Percentiles rank a stretch among this genome's conserved stretches.
phyloP scores from a whole-genome alignment of 352 stramenopile genomes.

The Thalassiosira tumida region DNA sequence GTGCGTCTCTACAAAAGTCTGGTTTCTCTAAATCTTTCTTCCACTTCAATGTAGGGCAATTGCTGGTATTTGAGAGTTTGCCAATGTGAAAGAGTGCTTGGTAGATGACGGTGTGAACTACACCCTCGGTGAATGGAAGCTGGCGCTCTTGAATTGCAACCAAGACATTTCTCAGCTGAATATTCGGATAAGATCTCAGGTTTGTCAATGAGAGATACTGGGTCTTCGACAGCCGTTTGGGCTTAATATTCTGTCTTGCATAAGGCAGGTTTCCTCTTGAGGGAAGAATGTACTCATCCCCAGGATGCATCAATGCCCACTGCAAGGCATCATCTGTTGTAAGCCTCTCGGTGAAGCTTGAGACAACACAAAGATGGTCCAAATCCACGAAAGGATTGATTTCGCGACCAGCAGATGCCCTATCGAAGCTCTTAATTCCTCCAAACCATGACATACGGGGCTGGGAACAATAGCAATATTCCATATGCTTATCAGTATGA shows the following conservation, averaged over 20 bases:
- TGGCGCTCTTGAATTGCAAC: slow-evolving; percentile 53
- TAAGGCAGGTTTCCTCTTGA: slow-evolving; percentile 68
- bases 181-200: slow-evolving; percentile 66
- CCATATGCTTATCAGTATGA: too few relatives aligned
- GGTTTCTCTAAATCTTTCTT: slow-evolving; percentile 62
- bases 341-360: slow-evolving; percentile 72
- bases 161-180: slow-evolving; percentile 71
- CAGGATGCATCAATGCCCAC: slow-evolving; percentile 70
- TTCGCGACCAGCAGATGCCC: slow-evolving; percentile 36
- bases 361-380: slow-evolving; percentile 49
- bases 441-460: slow-evolving; percentile 72
- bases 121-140: slow-evolving; percentile 54
- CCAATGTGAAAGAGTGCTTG: slow-evolving; percentile 78
- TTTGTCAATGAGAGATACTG: slow-evolving; percentile 65
- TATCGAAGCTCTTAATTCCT: slow-evolving; percentile 62
- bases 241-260: slow-evolving; percentile 62
- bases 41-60: slow-evolving; percentile 54
- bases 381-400: slow-evolving; percentile 72
- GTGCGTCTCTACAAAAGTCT: slow-evolving; percentile 27
- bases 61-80: slow-evolving; percentile 30
- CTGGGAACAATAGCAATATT: background rate
- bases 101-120: slow-evolving; percentile 59
- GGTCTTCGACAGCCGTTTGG: slow-evolving; percentile 64
- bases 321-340: slow-evolving; percentile 47
- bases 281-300: slow-evolving; percentile 39